Evolutionary conservation across 257 asterid species (phyloP), one percentile per base, ranked within the genome.

Genomic region (Prunella vulgaris): DNA sequence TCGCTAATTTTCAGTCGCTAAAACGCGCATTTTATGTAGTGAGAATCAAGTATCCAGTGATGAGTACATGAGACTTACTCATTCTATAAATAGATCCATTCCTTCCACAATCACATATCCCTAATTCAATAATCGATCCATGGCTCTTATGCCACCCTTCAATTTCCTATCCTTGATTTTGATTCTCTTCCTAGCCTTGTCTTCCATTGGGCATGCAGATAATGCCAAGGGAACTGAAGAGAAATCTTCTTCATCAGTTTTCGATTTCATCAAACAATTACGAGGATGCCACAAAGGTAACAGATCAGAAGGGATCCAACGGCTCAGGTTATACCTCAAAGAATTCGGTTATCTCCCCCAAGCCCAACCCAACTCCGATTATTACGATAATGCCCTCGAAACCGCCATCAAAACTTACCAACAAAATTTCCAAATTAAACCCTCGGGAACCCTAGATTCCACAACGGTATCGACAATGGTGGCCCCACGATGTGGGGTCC

Each of bases 401-500:
- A 24, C 60, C 0, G 83, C 86, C 17, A 0, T 82, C 73, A 69
- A 69, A 64, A 68, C 69, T 14, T 82, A 78, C 37, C 83, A 82
- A 28, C 2, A 48, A 8, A 71, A 72, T 49, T 80, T 52, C 25
- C 78, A 66, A 52, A 25, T 81, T 1, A 54, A 70, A 0, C 72
- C 79, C 27, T 76, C 83, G 0, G 84, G 88, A 5, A 12, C 14
- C 0, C 25, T 81, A 3, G 86, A 84, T 5, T 44, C 57, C 5
- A 14, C 49, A 2, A 81, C 84, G 0, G 32, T 73, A 7, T 58
- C 82, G 0, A 52, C 24, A n/a, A 78, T 83, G 88, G n/a, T 40
- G 4, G 2, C 25, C 42, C 66, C 84, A 10, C 74, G 86, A 9
- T 84, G 87, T 32, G 81, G 83, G 10, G 76, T 70, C n/a, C 57